phyloP scores from a whole-genome alignment of 352 stramenopile genomes.

The Pythium brassicae region DNA sequence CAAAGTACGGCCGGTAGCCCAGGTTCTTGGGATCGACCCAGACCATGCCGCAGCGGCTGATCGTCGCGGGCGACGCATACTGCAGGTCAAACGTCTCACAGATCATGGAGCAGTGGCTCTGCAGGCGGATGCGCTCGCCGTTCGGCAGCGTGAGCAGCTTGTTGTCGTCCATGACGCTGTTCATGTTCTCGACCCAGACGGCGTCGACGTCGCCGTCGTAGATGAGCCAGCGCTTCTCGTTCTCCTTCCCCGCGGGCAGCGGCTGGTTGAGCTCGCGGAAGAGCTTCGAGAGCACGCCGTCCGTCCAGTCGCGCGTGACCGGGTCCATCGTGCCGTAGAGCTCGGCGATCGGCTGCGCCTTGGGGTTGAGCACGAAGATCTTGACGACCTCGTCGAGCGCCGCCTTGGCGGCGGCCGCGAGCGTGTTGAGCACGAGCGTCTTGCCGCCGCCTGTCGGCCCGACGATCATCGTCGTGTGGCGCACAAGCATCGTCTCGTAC shows the following conservation, averaged over 20 bases:
- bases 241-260: constrained; percentile 85
- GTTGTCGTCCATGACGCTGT: constrained; percentile 98
- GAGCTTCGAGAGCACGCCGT: constrained; percentile 92
- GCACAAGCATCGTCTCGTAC: constrained; percentile 95
- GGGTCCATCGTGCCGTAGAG: constrained; percentile 95
- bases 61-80: constrained; percentile 94
- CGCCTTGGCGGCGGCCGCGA: constrained; percentile 79
- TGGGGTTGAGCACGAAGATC: constrained; percentile 93
- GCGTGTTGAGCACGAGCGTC: constrained; percentile 88
- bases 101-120: constrained; percentile 91
- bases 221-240: constrained; percentile 94
- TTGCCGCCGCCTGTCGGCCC: constrained; percentile 92
- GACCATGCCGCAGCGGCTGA: constrained; percentile 95
- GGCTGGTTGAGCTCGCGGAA: constrained; percentile 94
- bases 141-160: constrained; percentile 94
- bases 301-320: constrained; percentile 94
- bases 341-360: constrained; percentile 91
- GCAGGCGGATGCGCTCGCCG: constrained; percentile 92
- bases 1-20: constrained; percentile 93
- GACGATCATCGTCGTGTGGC: constrained; percentile 96
- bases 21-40: constrained; percentile 97
- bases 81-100: constrained; percentile 96
- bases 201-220: constrained; percentile 96
- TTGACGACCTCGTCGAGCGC: constrained; percentile 90
- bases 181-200: constrained; percentile 98